Evolutionary conservation across 1,284 basidiomycete species (phyloP), one percentile per base, ranked within the genome.

Genomic region (Meripilus lineatus): DNA sequence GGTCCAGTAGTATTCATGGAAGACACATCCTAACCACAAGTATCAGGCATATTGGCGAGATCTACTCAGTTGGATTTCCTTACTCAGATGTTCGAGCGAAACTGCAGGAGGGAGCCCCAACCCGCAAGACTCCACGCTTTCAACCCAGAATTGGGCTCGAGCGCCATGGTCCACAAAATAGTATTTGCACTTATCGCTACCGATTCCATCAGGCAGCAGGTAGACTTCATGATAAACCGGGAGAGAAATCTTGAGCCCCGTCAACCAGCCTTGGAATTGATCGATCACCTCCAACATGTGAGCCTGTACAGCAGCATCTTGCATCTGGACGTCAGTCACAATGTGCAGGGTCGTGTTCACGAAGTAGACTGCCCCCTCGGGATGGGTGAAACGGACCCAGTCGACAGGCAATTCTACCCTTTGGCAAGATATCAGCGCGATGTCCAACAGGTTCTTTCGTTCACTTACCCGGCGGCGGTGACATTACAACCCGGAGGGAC

Each of bases 1-100:
- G 3, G 42, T 51, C 60, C 61, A 63, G 30, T 62, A 63, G 26
- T 61, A 59, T 38, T 57, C 54, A 25, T 59, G 51, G 10, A 62
- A 36, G 13, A 6, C 20, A 30, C 35, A 14, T 25, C 10, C 34
- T 38, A 22, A 38, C 14, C 13, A 34, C 4, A 14, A 18, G 14
- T 20, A 10, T 22, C 34, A 11, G 35, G 17, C 5, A 26, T 26
- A 13, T n/a, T n/a, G 11, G 32, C 7, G 10, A 17, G 23, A 26
- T 37, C 8, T 13, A 11, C 18, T 11, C 8, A 14, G 26, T 40
- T 30, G 38, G n/a, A 37, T 28, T 10, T 7, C 49, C 57, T 32
- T 42, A 63, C 61, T 51, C 33, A 58, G 42, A 42, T 62, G 58
- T 1, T 28, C 23, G 11, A 37, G 33, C 3, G 58, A 60, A 21